These are phyloP conservation scores for Parietichytrium sp. DNA, from an alignment of 108 stramenopile genomes.

Conservation along the genomic window DNA sequence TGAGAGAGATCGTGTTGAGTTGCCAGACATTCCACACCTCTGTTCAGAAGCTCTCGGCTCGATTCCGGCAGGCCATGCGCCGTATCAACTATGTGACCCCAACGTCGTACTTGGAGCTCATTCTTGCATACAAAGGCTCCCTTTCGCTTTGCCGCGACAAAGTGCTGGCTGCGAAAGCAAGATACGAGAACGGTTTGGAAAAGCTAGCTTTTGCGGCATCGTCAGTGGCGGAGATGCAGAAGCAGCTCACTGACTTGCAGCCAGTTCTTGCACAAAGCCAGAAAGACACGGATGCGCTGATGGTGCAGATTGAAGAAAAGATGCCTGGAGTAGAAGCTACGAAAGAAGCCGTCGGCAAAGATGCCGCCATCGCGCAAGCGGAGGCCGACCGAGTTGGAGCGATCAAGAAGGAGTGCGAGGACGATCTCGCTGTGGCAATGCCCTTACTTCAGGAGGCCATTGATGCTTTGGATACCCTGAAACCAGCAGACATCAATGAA, in stretches of 20 bases:
- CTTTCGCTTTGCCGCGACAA: conserved; percentile 52
- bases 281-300: conserved; percentile 57
- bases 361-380: conserved; percentile 49
- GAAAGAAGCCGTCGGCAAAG: conserved; percentile 57
- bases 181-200: conserved; percentile 63
- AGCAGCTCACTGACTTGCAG: conserved; percentile 61
- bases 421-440: conserved; percentile 67
- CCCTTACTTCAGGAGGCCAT: conserved; percentile 64
- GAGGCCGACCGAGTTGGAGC: conserved; percentile 57
- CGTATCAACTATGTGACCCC: conserved; percentile 70
- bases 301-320: conserved; percentile 61
- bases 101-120: conserved; percentile 67
- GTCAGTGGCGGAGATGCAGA: conserved; percentile 50
- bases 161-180: conserved; percentile 40
- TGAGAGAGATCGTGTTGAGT: conserved; percentile 48
- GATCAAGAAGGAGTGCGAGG: conserved; percentile 52
- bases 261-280: conserved; percentile 53
- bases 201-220: conserved; percentile 61
- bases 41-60: conserved; percentile 47
- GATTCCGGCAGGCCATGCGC: conserved; percentile 46
- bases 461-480: conserved; percentile 55
- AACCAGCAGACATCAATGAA: conserved; percentile 60
- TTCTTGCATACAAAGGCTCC: conserved; percentile 61
- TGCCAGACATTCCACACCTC: conserved; percentile 62
- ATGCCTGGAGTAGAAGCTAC: conserved; percentile 61